Evolutionary conservation across 2,329 filamentous ascomycete species (phyloP), one percentile per base, ranked within the genome.

Genomic region (Colletotrichum sp.): DNA sequence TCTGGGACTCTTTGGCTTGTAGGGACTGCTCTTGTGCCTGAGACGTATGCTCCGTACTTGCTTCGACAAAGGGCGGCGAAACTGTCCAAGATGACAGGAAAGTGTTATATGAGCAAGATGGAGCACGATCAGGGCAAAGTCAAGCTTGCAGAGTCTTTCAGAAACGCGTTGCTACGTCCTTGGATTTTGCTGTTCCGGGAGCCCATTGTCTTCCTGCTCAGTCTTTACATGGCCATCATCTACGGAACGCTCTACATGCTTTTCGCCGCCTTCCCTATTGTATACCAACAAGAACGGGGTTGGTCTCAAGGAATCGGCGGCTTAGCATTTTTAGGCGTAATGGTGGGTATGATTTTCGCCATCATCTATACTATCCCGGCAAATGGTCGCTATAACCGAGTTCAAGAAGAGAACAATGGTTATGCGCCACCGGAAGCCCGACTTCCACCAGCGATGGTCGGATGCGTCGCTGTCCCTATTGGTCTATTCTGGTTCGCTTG

Each of bases 111-210:
- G 5, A 81, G 78, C 0, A 70, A 28, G 3, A 86, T 91, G 90
- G 67, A 88, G 88, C 77, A 81, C 89, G 72, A 89, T 91, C 77
- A 86, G 89, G 60, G 69, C 9, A 71, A 65, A 22, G 72, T 62
- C 6, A 76, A 73, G 0, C 18, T 79, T 9, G 18, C 90, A 8
- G 91, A 90, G 28, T 90, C 91, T 84, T 77, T 92, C 5, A 77
- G 68, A 60, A 70, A 13, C 5, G 78, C 78, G 0, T 83, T 68
- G 86, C 88, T 15, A 68, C 88, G 93, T 3, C 93, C 94, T 1
- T 93, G 93, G 92, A 86, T 93, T 59, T 87, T 95, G 68, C 88
- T 95, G 10, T 93, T 95, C 86, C 85, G 86, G 64, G 93, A 95
- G 80, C 93, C 93, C 2, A 95, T 95, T 79, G 93, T 95, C 26